phyloP scores from a whole-genome alignment of 805 yeast species.

The Candida peoriensis region DNA sequence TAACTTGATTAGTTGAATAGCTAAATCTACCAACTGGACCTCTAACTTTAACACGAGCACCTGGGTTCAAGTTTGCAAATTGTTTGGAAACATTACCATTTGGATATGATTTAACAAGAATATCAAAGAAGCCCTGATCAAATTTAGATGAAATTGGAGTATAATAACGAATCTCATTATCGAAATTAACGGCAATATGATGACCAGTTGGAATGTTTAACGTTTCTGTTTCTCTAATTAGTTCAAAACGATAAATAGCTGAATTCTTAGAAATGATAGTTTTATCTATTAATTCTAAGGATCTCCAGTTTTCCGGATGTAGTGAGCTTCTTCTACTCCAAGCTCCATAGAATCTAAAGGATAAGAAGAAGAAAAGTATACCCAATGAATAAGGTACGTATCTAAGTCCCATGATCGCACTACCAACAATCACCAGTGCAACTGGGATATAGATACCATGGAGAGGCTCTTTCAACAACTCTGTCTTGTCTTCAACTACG shows the following conservation, averaged over 20 bases:
- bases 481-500: constrained; percentile 35
- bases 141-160: constrained; percentile 70
- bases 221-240: constrained; percentile 54
- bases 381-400: constrained; percentile 42
- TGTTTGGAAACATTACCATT: constrained; percentile 65
- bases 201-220: constrained; percentile 71
- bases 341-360: constrained; percentile 32
- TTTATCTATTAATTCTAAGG: constrained; percentile 67
- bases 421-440: constrained; percentile 55
- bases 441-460: constrained; percentile 75
- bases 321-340: constrained; percentile 38
- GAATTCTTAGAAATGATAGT: constrained; percentile 66
- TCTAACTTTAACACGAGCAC: constrained; percentile 62
- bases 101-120: constrained; percentile 69
- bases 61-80: constrained; percentile 60
- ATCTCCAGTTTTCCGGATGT: constrained; percentile 49
- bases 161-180: constrained; percentile 53
- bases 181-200: constrained; percentile 55
- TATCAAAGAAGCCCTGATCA: constrained; percentile 71
- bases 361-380: constrained; percentile 34
- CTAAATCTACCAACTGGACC: constrained; percentile 78
- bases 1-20: constrained; percentile 54
- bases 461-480: constrained; percentile 60
- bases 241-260: constrained; percentile 68
- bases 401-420: constrained; percentile 44